phyloP scores from a whole-genome alignment of 2,329 filamentous ascomycete species.

The Ascochyta lentis region DNA sequence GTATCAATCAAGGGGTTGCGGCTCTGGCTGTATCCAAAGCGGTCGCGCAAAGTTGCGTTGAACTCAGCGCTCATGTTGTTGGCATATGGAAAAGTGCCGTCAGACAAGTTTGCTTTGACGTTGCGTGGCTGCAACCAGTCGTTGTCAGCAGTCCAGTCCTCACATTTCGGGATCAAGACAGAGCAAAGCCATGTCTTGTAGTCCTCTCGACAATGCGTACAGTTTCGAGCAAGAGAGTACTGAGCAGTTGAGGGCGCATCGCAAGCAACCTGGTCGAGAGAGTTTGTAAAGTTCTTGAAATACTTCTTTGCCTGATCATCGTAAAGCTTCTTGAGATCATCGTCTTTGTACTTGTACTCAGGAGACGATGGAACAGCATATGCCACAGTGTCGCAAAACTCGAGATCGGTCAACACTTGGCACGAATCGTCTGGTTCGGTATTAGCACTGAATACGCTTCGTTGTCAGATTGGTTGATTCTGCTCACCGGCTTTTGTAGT shows the following conservation, averaged over 20 bases:
- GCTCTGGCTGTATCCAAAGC: constrained; percentile 60
- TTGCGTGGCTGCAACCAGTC: constrained; percentile 70
- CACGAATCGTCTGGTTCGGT: constrained; percentile 72
- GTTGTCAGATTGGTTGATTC: neutral
- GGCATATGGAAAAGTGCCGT: constrained; percentile 60
- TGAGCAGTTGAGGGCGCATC: constrained; percentile 73
- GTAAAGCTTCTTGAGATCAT: constrained; percentile 73
- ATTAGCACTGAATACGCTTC: constrained; percentile 19
- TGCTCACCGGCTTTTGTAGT: constrained; percentile 75
- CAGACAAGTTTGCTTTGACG: constrained; percentile 70
- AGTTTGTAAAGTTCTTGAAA: constrained; percentile 81
- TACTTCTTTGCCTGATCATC: constrained; percentile 73
- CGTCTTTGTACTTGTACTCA: constrained; percentile 64
- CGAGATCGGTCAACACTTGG: constrained; percentile 82
- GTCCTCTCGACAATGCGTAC: constrained; percentile 75
- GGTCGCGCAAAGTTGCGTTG: constrained; percentile 33
- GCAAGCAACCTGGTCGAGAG: constrained; percentile 84
- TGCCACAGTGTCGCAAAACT: constrained; percentile 85
- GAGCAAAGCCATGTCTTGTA: constrained; percentile 97
- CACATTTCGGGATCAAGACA: constrained; percentile 89
- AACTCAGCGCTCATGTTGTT: constrained; percentile 26
- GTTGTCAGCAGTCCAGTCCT: constrained; percentile 72
- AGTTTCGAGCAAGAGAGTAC: constrained; percentile 82
- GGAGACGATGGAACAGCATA: constrained; percentile 90
- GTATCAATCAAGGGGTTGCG: constrained; percentile 77